Base-by-base conservation (phyloP, 371 early-diverging fungal genomes). In the Conidiobolus incongruus region DNA sequence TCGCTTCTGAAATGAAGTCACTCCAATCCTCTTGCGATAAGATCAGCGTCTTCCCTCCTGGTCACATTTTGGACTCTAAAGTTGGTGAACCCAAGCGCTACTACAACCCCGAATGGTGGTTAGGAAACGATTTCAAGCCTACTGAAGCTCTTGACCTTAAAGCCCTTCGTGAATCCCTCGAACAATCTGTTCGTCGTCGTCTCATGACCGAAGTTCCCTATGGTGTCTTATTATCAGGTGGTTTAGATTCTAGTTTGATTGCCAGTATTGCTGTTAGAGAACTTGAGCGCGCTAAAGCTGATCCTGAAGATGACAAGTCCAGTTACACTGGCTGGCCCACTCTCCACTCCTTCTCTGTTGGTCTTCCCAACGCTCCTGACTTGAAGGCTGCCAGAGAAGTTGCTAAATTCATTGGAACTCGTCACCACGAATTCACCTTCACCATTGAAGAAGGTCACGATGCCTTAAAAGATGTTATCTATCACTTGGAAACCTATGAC, bases 121-220 rank as follows among this genome's bases (percentile, higher is more conserved):
- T 66, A 41, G 71, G 58, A 21, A 55, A 63, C 35, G 47, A 48
- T 34, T 54, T 55, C 49, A 54, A 70, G 26, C 68, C 85, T 49
- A 38, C 47, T 34, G 57, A 46, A 24, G 66, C 68, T 5, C 59
- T 67, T 21, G 69, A 71, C 38, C 82, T 81, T 52, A 69, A 56
- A 37, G 45, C 65, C 23, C 60, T 95, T 47, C 72, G 92, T 17
- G 71, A 75, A 47, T 52, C 83, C 20, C 62, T 95, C 38, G 83
- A 81, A 47, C 68, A 63, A 38, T 72, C 87, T 38, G 92, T 92
- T 30, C 81, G 83, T 59, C 91, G 92, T 70, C 66, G 92, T 46
- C 65, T 92, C 52, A 92, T 95, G 95, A 71, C 78, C 49, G 93
- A 95, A 52, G 95, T 92, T 7, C 95, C 93, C 15, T 92, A 81